phyloP scores from a whole-genome alignment of 768 basidiomycete species.

The Mycena indigotica region DNA sequence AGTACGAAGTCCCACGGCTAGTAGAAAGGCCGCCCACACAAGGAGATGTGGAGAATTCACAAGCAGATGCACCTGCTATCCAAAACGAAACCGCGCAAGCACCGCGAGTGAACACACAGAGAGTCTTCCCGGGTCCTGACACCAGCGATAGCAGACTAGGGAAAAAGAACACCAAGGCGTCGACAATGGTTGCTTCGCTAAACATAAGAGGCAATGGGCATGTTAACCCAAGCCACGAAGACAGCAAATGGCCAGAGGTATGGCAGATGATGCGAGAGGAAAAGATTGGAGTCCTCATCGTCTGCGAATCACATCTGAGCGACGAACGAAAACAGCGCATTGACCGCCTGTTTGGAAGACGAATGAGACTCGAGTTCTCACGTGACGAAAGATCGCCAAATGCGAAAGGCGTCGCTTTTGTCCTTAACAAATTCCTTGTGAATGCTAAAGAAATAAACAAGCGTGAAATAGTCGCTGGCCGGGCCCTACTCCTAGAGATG shows the following conservation, averaged over 20 bases:
- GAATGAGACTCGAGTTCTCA: slow-evolving; percentile 24
- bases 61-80: no score
- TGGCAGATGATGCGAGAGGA: slow-evolving; percentile 24
- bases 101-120: not conserved
- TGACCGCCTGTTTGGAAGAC: not conserved
- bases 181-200: not conserved
- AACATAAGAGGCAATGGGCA: not conserved
- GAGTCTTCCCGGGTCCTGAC: not conserved
- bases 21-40: no score
- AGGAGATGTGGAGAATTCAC: no score
- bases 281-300: slow-evolving; percentile 30
- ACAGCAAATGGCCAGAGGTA: not conserved
- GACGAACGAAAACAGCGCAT: slow-evolving; percentile 10
- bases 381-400: slow-evolving; percentile 18
- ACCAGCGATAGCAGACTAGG: not conserved
- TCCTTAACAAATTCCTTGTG: slow-evolving; percentile 33
- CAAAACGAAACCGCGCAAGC: not conserved
- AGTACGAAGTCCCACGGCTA: no score
- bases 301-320: slow-evolving; percentile 36
- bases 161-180: not conserved
- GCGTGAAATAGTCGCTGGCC: not conserved
- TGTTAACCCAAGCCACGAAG: not conserved
- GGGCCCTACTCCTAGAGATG: not conserved
- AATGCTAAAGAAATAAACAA: slow-evolving; percentile 2
- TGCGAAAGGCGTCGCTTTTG: slow-evolving; percentile 34